Evolutionary conservation across 495 filamentous ascomycete genomes (phyloP).

Genomic region (Aspergillus mulundensis): DNA sequence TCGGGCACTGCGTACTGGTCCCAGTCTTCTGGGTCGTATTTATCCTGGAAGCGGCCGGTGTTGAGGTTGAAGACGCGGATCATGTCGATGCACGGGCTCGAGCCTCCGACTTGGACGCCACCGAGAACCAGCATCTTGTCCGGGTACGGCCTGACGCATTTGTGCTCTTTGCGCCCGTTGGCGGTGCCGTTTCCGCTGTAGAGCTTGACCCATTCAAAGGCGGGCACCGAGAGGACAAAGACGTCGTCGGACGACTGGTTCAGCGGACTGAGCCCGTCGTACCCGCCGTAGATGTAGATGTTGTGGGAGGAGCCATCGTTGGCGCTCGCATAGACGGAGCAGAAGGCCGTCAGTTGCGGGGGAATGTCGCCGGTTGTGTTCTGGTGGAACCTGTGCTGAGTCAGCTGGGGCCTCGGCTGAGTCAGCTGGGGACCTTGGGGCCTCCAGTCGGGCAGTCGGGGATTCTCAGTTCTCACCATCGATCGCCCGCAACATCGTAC

Average conservation of each 20-base stretch:
- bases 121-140: constrained; percentile 73
- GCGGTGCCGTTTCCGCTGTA: constrained; percentile 34
- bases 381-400: constrained; percentile 50
- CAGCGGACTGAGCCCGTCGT: constrained; percentile 42
- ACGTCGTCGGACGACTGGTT: constrained; percentile 57
- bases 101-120: constrained; percentile 33
- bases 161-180: constrained; percentile 58
- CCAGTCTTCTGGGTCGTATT: constrained; percentile 57
- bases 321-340: constrained; percentile 60
- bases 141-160: constrained; percentile 64
- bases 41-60: constrained; percentile 48
- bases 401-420: neutral
- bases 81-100: constrained; percentile 47
- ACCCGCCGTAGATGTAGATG: constrained; percentile 76
- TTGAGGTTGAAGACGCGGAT: constrained; percentile 64
- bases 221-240: constrained; percentile 69
- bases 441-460: too few species aligned
- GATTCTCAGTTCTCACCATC: constrained; percentile 46
- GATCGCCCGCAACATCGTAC: constrained; percentile 57
- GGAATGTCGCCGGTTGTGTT: constrained; percentile 53
- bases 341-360: constrained; percentile 53
- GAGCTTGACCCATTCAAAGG: constrained; percentile 70
- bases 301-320: constrained; percentile 59
- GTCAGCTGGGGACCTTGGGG: neutral
- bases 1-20: constrained; percentile 59